phyloP scores from a whole-genome alignment of 371 early-diverging fungal genomes.

The Apophysomyces ossiformis region DNA sequence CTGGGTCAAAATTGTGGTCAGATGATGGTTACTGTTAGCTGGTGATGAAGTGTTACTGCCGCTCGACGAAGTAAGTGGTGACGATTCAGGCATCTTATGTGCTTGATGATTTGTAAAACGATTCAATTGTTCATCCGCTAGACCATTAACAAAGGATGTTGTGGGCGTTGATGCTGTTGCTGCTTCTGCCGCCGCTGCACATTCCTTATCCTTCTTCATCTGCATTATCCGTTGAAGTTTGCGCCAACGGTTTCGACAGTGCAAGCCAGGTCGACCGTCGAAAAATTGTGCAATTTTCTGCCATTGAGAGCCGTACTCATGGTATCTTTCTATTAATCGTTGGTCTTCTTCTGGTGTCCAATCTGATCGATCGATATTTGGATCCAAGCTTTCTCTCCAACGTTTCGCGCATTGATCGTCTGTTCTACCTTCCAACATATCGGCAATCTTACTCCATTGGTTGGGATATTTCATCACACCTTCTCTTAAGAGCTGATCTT shows the following conservation, averaged over 20 bases:
- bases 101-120: constrained; percentile 1
- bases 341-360: constrained; percentile 83
- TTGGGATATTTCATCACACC: constrained; percentile 69
- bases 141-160: constrained; percentile 31
- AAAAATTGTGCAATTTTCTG: constrained; percentile 81
- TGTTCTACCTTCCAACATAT: constrained; percentile 77
- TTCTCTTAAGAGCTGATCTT: constrained; percentile 70
- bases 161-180: constrained; percentile 19
- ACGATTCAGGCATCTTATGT: neutral
- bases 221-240: constrained; percentile 73
- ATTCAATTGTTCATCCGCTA: constrained; percentile 25
- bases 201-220: constrained; percentile 52
- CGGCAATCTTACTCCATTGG: constrained; percentile 84
- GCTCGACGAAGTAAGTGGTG: constrained; percentile 7
- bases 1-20: neutral
- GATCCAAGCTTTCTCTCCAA: constrained; percentile 83
- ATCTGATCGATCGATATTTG: constrained; percentile 72
- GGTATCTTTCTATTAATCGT: constrained; percentile 64
- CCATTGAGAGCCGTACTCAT: constrained; percentile 81
- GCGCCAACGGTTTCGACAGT: constrained; percentile 85
- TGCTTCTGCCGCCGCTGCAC: constrained; percentile 28
- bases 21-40: neutral
- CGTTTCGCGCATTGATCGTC: constrained; percentile 86
- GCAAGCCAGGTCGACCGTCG: constrained; percentile 79
- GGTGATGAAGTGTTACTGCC: neutral